These are phyloP conservation scores for Heteromeles arbutifolia DNA, from an alignment of 306 rosid genomes.

Conservation along the genomic window DNA sequence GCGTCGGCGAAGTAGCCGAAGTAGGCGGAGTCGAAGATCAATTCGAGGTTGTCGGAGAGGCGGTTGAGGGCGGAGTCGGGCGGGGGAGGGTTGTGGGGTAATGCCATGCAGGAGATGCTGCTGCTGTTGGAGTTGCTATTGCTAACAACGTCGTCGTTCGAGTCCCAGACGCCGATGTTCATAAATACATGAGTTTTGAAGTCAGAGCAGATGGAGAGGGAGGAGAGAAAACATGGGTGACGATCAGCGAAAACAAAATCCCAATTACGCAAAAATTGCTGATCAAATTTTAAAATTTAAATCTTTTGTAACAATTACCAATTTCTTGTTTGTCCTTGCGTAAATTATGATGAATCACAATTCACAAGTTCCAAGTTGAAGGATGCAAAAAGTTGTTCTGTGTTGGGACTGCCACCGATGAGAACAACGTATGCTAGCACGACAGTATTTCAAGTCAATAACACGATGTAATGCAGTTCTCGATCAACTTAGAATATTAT, in stretches of 20 bases:
- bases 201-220: slow-evolving; percentile 14
- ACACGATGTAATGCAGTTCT: fast-evolving
- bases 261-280: background rate
- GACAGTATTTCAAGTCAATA: no score
- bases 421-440: background rate
- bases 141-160: slow-evolving; percentile 36
- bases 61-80: slow-evolving; percentile 21
- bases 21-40: slow-evolving; percentile 17
- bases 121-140: slow-evolving; percentile 14
- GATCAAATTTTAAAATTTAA: background rate
- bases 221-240: background rate
- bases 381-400: background rate
- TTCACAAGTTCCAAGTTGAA: background rate
- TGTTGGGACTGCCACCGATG: background rate
- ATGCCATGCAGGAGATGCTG: slow-evolving; percentile 9
- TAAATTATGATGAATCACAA: background rate
- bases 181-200: background rate
- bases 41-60: slow-evolving; percentile 41
- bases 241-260: background rate
- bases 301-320: background rate
- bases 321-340: background rate
- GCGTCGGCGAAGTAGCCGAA: slow-evolving; percentile 44
- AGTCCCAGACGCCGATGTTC: slow-evolving; percentile 16
- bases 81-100: slow-evolving; percentile 1
- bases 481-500: no score